Conservation (phyloP, 345 rosid genomes). For the Populus ilicifolia region DNA sequence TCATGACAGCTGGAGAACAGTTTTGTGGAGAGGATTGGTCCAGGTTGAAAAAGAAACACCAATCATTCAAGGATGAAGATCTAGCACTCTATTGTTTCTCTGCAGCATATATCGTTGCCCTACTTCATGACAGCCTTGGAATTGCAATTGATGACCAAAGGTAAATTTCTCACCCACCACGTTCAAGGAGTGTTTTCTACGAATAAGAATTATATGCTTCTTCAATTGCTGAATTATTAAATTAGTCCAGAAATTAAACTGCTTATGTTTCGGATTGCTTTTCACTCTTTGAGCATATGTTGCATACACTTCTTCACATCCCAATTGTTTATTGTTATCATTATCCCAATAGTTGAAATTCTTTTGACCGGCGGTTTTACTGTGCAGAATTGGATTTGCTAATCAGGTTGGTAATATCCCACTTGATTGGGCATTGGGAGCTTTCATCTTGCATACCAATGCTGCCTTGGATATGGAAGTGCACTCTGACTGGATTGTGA, state of each 20-base stretch:
- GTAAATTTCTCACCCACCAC: conserved; percentile 21
- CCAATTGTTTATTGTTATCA: not conserved
- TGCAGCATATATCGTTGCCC: conserved; percentile 79
- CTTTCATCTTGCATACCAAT: conserved; percentile 69
- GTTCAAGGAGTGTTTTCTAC: not conserved
- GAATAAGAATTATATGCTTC: not conserved
- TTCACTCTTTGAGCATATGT: not conserved
- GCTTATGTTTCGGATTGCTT: not conserved
- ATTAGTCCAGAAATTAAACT: not conserved
- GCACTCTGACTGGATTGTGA: conserved; percentile 42
- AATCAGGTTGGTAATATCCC: conserved; percentile 68
- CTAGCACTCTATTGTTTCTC: conserved; percentile 77
- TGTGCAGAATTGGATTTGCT: conserved; percentile 56
- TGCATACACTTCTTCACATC: not conserved
- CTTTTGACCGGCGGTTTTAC: not conserved
- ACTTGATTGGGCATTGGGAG: conserved; percentile 93
- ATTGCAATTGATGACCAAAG: conserved; percentile 57
- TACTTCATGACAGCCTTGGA: conserved; percentile 87
- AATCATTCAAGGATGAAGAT: conserved; percentile 53
- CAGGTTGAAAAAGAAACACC: conserved; percentile 50
- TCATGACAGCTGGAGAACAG: conserved; percentile 56
- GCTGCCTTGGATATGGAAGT: conserved; percentile 20
- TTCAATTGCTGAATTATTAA: not conserved
- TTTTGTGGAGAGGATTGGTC: conserved; percentile 89
- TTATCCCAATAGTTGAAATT: not conserved